These are phyloP conservation scores for Macrocystidia cucumis DNA, from an alignment of 1,284 basidiomycete genomes.

Conservation along the genomic window DNA sequence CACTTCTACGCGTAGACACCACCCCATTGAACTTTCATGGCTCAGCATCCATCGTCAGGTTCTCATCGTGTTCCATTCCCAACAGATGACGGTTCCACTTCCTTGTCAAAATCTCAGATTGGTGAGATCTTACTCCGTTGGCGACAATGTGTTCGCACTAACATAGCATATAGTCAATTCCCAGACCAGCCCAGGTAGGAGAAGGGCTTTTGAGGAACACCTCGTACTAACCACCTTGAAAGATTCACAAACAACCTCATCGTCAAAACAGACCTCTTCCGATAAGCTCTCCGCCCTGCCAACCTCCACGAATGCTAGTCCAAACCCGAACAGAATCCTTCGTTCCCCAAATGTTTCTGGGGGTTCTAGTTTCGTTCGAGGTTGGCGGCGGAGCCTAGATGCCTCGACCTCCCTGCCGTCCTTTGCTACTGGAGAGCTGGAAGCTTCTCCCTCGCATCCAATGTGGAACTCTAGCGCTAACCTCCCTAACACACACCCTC, in stretches of 20 bases:
- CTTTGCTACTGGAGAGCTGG: conserved; percentile 13
- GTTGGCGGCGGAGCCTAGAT: conserved; percentile 25
- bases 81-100: too few relatives aligned
- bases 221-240: too few relatives aligned
- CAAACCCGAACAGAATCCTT: conserved; percentile 15
- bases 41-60: too few relatives aligned
- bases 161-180: too few relatives aligned
- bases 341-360: conserved; percentile 15
- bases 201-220: background rate
- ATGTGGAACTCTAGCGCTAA: conserved; percentile 10
- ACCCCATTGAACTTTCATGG: too few relatives aligned
- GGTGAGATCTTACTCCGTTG: too few relatives aligned
- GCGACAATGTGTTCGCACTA: too few relatives aligned
- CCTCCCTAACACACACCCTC: conserved; percentile 7
- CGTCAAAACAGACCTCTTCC: conserved; percentile 30
- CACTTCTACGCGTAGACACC: too few relatives aligned
- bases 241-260: conserved; percentile 14
- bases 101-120: too few relatives aligned
- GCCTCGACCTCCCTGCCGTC: conserved; percentile 21
- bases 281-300: conserved; percentile 34
- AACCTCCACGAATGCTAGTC: conserved; percentile 12
- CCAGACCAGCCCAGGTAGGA: conserved; percentile 5
- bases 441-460: conserved; percentile 7
- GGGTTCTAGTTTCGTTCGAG: conserved; percentile 14
- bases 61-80: too few relatives aligned